Evolutionary conservation across 495 filamentous ascomycete genomes (phyloP), one percentile per base, ranked within the genome.

Genomic region (Staphylotrichum longicolle): DNA sequence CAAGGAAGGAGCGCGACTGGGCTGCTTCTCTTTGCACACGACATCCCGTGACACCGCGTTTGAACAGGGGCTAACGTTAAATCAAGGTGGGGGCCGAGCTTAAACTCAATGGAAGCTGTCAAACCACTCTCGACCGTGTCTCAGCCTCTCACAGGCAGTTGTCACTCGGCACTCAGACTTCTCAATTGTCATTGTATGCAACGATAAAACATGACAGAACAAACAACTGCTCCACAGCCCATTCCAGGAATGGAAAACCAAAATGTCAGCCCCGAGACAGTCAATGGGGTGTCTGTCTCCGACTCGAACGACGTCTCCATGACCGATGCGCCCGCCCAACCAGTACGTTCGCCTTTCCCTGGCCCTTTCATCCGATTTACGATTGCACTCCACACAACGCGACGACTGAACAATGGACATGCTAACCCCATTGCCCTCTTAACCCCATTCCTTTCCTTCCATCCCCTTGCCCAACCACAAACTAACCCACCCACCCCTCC

Each of bases 11-110:
- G 40, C 49, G 40, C 52, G 46, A 37, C 34, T 30, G 20, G n/a
- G 3, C 14, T 47, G 10, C 44, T 40, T 30, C n/a, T 3, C 4
- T 12, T 35, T 42, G 10, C 37, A 66, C 68, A 57, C 70, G 68
- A 60, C 41, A 20, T 66, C 70, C 60, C 70, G 70, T 72, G 70
- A 71, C 66, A 42, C 9, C 62, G 70, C 35, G 68, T 60, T 27
- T 27, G 20, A 27, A 27, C 20, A 27, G 20, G 20, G 20, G 20
- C 20, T 27, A 0, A n/a, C n/a, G n/a, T n/a, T n/a, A n/a, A n/a
- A 14, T 3, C 11, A 2, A 3, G 12, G 32, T 39, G 59, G 50
- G 42, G 20, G 1, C 20, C 20, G 20, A 27, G 20, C 20, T 27
- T 27, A 27, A 27, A 27, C 20, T 27, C 20, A 27, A 27, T 27